Conservation (phyloP, 2,329 filamentous ascomycete species). For the Exutisphaerella laricina region DNA sequence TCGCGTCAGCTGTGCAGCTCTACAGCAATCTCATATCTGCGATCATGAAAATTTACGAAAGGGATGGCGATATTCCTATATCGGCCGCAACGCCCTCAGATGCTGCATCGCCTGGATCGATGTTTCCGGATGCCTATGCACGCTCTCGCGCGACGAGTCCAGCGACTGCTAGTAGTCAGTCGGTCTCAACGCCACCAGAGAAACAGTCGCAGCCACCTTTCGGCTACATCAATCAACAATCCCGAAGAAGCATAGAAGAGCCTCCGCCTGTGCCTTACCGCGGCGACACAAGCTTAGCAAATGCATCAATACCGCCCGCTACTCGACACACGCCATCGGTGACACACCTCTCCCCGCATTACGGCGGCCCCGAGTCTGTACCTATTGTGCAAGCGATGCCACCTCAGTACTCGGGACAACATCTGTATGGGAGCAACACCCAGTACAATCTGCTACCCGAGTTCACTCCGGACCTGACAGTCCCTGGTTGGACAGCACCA, state of each 20-base stretch:
- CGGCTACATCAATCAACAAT: constrained; percentile 29
- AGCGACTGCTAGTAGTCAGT: constrained; percentile 30
- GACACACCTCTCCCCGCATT: constrained; percentile 5
- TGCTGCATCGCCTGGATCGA: constrained; percentile 35
- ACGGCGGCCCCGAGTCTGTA: constrained; percentile 18
- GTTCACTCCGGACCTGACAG: constrained; percentile 25
- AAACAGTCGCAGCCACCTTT: constrained; percentile 21
- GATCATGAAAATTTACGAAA: constrained; percentile 82
- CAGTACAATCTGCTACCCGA: constrained; percentile 30
- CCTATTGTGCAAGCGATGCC: constrained; percentile 16
- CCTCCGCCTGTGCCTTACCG: constrained; percentile 30
- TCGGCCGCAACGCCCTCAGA: constrained; percentile 45
- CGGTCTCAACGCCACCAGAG: constrained; percentile 32
- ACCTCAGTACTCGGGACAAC: constrained; percentile 11
- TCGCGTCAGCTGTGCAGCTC: constrained; percentile 73
- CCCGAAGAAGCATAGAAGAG: constrained; percentile 29
- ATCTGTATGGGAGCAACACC: constrained; percentile 17
- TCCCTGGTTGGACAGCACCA: constrained; percentile 22
- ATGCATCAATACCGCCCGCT: constrained; percentile 14
- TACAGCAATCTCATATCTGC: constrained; percentile 82
- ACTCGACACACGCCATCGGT: constrained; percentile 12
- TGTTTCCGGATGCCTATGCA: constrained; percentile 38
- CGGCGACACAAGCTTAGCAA: constrained; percentile 16
- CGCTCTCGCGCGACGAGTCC: constrained; percentile 45
- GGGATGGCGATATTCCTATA: constrained; percentile 48